Evolutionary conservation across 2,329 filamentous ascomycete species (phyloP), one percentile per base, ranked within the genome.

Genomic region (Penicillium concentricum): DNA sequence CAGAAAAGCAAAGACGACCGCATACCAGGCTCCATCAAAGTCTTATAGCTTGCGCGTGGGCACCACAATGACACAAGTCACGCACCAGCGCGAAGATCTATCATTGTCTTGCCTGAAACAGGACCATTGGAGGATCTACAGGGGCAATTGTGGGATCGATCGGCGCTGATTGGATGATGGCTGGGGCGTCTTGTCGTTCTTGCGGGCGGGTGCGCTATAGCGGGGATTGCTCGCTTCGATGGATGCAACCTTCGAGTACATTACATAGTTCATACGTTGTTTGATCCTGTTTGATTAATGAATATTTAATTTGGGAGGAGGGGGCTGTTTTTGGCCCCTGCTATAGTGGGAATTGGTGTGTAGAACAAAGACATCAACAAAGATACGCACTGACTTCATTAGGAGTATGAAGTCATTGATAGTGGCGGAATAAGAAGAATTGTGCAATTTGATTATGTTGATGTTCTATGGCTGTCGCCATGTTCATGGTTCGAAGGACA

Each of bases 1-100:
- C 38, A 43, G 22, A 37, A 50, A 43, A 35, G 16, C 9, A 43
- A 50, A 43, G 24, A 7, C 30, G 13, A 48, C 10, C 22, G 28
- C 10, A 18, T 41, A 38, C 52, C 20, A 30, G 54, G 42, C 35
- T 12, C 48, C 20, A 41, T 52, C 35, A 13, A 52, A 20, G 20
- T 56, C 48, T 56, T 56, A 56, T 56, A 56, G 28, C 54, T 46
- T 35, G n/a, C 18, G 10, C 39, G 13, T 34, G 32, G 53, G 47
- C 16, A 51, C 4, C 6, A 13, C 18, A 39, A 32, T 51, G 39
- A 55, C 48, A 51, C 9, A 45, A 26, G 28, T 48, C 26, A 52
- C 39, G 41, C 34, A 26, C 41, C 26, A 34, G n/a, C 38, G n/a
- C 48, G 41, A 56, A n/a, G 41, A 35, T 52, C 48, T 24, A 56